Percentiles rank a stretch among this genome's conserved stretches.
Evolutionary conservation across 768 basidiomycete species (phyloP).

Genomic region (Naganishia kalamii): DNA sequence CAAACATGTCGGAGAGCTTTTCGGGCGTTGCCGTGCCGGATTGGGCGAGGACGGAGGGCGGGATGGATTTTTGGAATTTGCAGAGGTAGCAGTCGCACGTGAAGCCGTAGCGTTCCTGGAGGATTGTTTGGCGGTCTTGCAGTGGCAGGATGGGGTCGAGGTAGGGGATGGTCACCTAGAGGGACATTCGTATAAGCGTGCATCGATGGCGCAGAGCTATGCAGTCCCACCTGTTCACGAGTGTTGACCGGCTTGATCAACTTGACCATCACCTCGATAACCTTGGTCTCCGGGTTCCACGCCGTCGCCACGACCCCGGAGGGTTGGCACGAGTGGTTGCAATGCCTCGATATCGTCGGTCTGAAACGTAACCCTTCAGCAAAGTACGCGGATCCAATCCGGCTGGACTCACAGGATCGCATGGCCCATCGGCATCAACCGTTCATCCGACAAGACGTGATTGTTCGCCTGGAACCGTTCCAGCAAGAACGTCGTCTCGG

Average conservation of each 20-base stretch:
- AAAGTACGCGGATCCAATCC: not conserved
- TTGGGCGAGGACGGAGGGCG: constrained; percentile 14
- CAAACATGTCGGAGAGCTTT: constrained; percentile 12
- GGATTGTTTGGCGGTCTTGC: constrained; percentile 21
- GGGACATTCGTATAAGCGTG: too few species aligned
- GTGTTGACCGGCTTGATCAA: constrained; percentile 11
- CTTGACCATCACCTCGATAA: not conserved
- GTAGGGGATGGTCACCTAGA: constrained; percentile 24
- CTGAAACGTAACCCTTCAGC: not conserved
- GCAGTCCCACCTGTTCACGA: constrained; percentile 17
- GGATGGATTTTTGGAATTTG: constrained; percentile 11
- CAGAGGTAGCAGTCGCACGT: constrained; percentile 21
- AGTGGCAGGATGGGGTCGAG: constrained; percentile 25
- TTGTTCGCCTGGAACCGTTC: constrained; percentile 22
- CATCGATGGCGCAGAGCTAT: too few species aligned
- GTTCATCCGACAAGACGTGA: constrained; percentile 23
- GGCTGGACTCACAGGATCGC: constrained; percentile 21
- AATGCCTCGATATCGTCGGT: constrained; percentile 21
- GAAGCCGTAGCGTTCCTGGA: constrained; percentile 25
- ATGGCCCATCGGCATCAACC: constrained; percentile 23
- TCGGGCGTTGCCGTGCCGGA: not conserved
- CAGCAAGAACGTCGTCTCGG: constrained; percentile 17
- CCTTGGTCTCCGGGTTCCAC: constrained; percentile 4
- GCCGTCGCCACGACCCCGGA: not conserved
- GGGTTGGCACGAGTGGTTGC: constrained; percentile 23